These are phyloP conservation scores for Neocucurbitaria cava DNA, from an alignment of 2,329 filamentous ascomycete species.

Conservation along the genomic window DNA sequence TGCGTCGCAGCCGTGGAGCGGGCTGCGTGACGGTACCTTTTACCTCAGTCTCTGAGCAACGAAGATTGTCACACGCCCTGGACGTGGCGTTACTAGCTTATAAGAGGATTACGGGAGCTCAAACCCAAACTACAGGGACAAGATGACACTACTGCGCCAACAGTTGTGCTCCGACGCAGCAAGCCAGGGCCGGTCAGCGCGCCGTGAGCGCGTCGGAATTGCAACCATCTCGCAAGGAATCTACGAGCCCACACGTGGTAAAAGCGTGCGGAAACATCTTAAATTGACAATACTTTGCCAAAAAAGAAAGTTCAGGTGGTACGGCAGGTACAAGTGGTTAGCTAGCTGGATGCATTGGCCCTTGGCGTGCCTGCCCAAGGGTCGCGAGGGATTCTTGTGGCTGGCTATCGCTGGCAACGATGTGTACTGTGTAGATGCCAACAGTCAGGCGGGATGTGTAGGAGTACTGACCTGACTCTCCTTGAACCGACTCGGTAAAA, in stretches of 20 bases:
- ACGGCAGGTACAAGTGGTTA: conserved; percentile 22
- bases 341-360: conserved; percentile 10
- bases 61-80: conserved; percentile 30
- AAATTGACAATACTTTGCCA: conserved; percentile 19
- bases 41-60: conserved; percentile 21
- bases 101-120: conserved; percentile 19
- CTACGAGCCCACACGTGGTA: conserved; percentile 38
- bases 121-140: conserved; percentile 11
- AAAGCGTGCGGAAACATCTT: conserved; percentile 23
- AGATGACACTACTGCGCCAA: conserved; percentile 10
- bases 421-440: not conserved
- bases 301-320: conserved; percentile 22
- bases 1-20: conserved; percentile 27
- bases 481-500: not conserved
- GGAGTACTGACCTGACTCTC: conserved; percentile 9
- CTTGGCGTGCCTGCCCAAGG: conserved; percentile 6
- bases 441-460: conserved; percentile 8
- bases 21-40: conserved; percentile 35
- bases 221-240: conserved; percentile 11
- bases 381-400: conserved; percentile 14
- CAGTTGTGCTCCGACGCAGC: conserved; percentile 25
- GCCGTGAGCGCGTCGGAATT: conserved; percentile 8
- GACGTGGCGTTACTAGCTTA: conserved; percentile 41
- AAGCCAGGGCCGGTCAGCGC: conserved; percentile 9
- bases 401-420: conserved; percentile 2